Evolutionary conservation across 495 filamentous ascomycete genomes (phyloP), one percentile per base, ranked within the genome.

Genomic region (Pyrenula aspistea): DNA sequence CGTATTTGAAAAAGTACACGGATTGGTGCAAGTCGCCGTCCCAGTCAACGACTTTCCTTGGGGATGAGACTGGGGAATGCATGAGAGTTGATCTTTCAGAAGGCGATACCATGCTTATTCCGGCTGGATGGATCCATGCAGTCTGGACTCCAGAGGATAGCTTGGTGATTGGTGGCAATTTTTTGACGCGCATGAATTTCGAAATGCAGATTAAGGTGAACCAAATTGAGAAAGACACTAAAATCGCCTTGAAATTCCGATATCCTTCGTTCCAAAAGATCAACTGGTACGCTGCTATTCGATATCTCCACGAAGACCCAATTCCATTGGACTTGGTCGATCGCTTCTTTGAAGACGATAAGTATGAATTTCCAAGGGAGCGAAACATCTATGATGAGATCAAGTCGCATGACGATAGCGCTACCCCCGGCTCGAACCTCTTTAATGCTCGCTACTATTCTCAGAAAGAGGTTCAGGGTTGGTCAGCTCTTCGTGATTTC

Each of bases 111-210:
- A 87, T 89, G 82, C 69, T 89, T 47, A 89, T 89, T 56, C 86
- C 86, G 2, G 86, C 86, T 12, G 86, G 86, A 11, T 89, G 86
- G 86, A 89, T 89, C 55, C 86, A 89, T 63, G 85, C 86, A 12
- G 86, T 89, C 4, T 89, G 87, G 83, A 89, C 86, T 15, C 86
- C 86, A 1, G 78, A 84, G 59, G 83, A 88, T 63, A 88, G 84
- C 61, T 64, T 89, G 51, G 86, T 89, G 19, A 87, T 89, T 56
- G 86, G 86, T 22, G 86, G 86, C 22, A 89, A 89, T 65, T 89
- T 88, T 59, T 70, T 89, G 25, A 89, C 86, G 1, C 69, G 82
- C 25, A 68, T 86, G 60, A 83, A 86, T 54, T 88, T 84, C 62
- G 74, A 75, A 21, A 89, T 86, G 76, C 86, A 89, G 66, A 81